Conservation (phyloP, 257 asterid genomes). For the Ballota nigra region DNA sequence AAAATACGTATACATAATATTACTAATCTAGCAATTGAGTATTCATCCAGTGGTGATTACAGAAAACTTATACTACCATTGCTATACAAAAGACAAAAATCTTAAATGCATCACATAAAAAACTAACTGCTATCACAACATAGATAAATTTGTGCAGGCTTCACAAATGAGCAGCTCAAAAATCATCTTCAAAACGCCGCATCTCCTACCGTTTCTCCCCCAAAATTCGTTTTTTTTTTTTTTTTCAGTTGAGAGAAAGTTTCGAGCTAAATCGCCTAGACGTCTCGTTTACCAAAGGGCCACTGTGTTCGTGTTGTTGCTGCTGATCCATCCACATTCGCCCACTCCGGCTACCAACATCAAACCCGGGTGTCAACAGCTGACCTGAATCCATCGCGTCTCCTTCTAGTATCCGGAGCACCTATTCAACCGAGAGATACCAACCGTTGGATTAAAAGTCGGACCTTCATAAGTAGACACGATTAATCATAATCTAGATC, state of each 20-base stretch:
- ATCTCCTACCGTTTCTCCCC: conserved; percentile 29
- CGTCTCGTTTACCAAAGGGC: conserved; percentile 34
- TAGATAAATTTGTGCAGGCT: not conserved
- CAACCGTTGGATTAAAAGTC: not conserved
- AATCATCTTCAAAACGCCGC: conserved; percentile 16
- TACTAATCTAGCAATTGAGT: conserved; percentile 24
- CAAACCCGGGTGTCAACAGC: conserved; percentile 48
- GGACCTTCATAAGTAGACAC: not conserved
- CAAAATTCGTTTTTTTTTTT: conserved; percentile 28
- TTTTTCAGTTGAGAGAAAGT: conserved; percentile 31
- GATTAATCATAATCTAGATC: not conserved
- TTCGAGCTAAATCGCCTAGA: conserved; percentile 51
- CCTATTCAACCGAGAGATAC: conserved; percentile 36
- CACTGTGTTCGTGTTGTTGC: conserved; percentile 41
- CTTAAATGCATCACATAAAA: conserved; percentile 26
- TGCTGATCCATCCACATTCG: conserved; percentile 48
- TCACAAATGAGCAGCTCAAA: conserved; percentile 13
- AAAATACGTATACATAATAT: conserved; percentile 19
- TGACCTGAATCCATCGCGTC: conserved; percentile 66
- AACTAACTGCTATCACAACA: conserved; percentile 6
- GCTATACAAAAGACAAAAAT: conserved; percentile 40
- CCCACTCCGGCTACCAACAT: conserved; percentile 67
- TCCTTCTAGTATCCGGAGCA: conserved; percentile 83
- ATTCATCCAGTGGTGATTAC: conserved; percentile 24
- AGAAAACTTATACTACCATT: conserved; percentile 23